A percentile compares a stretch with the other conserved stretches of the same genome.
Conservation (phyloP, 2,329 filamentous ascomycete species). For the Microsporum audouinii region DNA sequence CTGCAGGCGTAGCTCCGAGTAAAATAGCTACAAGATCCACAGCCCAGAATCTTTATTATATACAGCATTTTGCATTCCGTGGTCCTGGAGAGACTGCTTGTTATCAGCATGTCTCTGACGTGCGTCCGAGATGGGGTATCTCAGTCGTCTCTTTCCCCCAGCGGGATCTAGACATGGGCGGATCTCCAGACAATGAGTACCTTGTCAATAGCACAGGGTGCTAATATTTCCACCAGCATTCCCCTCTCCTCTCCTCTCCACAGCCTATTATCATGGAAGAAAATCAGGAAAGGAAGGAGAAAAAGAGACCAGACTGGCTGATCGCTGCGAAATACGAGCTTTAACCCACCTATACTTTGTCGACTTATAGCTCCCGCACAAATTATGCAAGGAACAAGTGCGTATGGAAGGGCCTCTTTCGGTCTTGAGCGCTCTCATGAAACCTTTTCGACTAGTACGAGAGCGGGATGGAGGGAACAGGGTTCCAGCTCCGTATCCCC, state of each 20-base stretch:
- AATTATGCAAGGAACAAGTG: not conserved
- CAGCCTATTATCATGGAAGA: not conserved
- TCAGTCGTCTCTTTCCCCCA: not conserved
- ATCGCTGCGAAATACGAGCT: constrained; percentile 3
- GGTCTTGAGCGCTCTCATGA: not conserved
- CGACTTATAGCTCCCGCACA: not conserved
- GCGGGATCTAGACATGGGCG: not conserved
- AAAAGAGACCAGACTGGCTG: not conserved
- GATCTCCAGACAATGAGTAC: not conserved
- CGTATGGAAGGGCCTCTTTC: not conserved
- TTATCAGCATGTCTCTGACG: not conserved
- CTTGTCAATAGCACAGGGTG: not conserved
- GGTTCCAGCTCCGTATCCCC: not conserved
- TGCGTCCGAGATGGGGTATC: not conserved
- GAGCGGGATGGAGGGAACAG: not conserved
- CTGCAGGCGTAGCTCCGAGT: not conserved
- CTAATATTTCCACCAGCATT: not conserved
- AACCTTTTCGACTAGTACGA: not conserved
- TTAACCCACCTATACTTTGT: not conserved
- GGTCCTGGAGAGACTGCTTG: not conserved
- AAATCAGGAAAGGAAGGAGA: constrained; percentile 3
- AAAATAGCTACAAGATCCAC: not conserved
- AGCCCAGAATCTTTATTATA: no score
- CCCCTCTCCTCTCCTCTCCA: not conserved
- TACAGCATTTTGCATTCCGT: not conserved